Percentiles rank a stretch among this genome's conserved stretches.
Conservation (phyloP, 2,329 filamentous ascomycete genomes). For the Ceratocystis ficicola region DNA sequence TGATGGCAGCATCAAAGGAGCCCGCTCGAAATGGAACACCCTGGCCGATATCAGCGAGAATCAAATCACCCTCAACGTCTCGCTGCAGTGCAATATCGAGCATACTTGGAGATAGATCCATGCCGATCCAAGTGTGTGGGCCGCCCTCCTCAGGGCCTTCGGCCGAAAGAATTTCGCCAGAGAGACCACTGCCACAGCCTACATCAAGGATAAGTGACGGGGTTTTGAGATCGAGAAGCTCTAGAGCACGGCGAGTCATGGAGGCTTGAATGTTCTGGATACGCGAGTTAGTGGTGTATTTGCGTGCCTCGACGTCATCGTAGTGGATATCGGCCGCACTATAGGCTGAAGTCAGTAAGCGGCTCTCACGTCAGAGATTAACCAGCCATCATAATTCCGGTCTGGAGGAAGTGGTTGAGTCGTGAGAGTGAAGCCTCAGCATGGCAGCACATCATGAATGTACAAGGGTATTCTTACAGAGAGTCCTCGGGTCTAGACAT, state of each 20-base stretch:
- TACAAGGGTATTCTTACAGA: slow-evolving; percentile 44
- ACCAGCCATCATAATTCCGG: not conserved
- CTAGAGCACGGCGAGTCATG: slow-evolving; percentile 88
- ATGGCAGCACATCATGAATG: not conserved
- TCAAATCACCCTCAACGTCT: slow-evolving; percentile 84
- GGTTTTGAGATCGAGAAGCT: slow-evolving; percentile 67
- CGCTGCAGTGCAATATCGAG: slow-evolving; percentile 85
- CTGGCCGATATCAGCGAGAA: slow-evolving; percentile 90
- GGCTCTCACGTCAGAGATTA: not conserved
- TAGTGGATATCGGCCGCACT: slow-evolving; percentile 96
- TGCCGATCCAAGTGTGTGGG: slow-evolving; percentile 90
- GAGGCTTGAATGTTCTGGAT: slow-evolving; percentile 90
- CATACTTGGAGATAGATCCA: slow-evolving; percentile 95
- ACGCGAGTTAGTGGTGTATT: slow-evolving; percentile 92
- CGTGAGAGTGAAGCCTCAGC: too few species aligned
- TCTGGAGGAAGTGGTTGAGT: slow-evolving; percentile 11
- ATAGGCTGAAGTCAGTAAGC: slow-evolving; percentile 17
- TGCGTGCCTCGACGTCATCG: slow-evolving; percentile 86
- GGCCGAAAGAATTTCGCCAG: slow-evolving; percentile 82
- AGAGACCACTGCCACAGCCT: slow-evolving; percentile 91
- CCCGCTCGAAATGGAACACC: slow-evolving; percentile 88
- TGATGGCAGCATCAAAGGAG: slow-evolving; percentile 87
- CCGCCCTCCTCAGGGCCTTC: slow-evolving; percentile 58
- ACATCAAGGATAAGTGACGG: slow-evolving; percentile 89
- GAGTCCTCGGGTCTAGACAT: slow-evolving; percentile 98